phyloP scores from a whole-genome alignment of 768 basidiomycete species.

The Suillus subaureus region DNA sequence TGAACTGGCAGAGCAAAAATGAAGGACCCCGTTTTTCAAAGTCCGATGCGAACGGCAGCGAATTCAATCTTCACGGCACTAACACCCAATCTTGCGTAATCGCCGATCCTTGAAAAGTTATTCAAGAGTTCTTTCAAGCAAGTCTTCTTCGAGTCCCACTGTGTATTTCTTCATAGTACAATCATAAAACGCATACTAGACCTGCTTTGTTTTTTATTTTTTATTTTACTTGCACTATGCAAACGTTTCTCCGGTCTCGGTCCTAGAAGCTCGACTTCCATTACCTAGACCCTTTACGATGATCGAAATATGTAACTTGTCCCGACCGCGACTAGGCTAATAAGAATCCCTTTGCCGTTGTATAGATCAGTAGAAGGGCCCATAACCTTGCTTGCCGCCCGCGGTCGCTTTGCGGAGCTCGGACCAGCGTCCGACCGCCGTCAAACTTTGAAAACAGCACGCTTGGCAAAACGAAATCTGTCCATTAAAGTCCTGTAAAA shows the following conservation, averaged over 20 bases:
- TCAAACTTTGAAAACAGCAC: not conserved
- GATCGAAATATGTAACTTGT: not conserved
- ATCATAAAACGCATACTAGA: not conserved
- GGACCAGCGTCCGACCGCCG: not conserved
- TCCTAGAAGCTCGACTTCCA: not conserved
- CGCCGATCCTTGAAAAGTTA: slow-evolving; percentile 19
- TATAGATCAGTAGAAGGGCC: not conserved
- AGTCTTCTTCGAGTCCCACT: not conserved
- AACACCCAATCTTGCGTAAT: slow-evolving; percentile 25
- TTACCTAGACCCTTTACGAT: not conserved
- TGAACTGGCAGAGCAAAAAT: slow-evolving; percentile 31
- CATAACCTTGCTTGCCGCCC: not conserved
- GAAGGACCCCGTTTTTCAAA: slow-evolving; percentile 38
- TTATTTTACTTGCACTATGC: not conserved
- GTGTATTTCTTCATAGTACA: not conserved
- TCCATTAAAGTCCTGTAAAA: slow-evolving; percentile 7
- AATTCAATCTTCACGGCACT: not conserved
- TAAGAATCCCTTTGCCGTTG: not conserved
- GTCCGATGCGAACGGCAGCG: slow-evolving; percentile 24
- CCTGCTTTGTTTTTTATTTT: not conserved
- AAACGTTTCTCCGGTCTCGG: not conserved
- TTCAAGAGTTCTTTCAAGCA: not conserved
- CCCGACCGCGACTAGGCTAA: not conserved
- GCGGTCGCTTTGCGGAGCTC: slow-evolving; percentile 4
- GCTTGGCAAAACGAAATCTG: not conserved